Evolutionary conservation across 306 rosid genomes (phyloP).

Genomic region (Quercus dentata): DNA sequence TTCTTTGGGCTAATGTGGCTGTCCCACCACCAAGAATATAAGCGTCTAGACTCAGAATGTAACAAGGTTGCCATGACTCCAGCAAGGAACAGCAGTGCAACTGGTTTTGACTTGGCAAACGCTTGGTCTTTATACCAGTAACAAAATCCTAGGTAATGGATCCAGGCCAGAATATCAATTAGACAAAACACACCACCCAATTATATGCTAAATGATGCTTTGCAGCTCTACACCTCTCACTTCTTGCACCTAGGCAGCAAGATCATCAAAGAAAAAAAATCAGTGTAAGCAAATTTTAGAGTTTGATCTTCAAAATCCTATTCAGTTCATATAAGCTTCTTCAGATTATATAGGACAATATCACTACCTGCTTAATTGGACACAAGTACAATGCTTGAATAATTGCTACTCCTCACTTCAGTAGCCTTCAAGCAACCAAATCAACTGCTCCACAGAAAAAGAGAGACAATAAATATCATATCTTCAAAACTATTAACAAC

Average conservation of each 20-base stretch:
- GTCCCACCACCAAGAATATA: slow-evolving; percentile 99
- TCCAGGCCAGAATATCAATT: slow-evolving; percentile 68
- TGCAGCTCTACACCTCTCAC: slow-evolving; percentile 11
- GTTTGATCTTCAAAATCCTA: slow-evolving; percentile 6
- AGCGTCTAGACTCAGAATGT: slow-evolving; percentile 84
- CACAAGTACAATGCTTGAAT: slow-evolving; percentile 19
- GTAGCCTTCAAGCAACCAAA: slow-evolving; percentile 23
- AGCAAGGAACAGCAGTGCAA: slow-evolving; percentile 53
- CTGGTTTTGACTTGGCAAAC: slow-evolving; percentile 53
- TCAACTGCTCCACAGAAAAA: slow-evolving; percentile 24
- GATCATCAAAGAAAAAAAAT: neutral
- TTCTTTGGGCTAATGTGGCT: slow-evolving; percentile 94
- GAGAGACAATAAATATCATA: slow-evolving; percentile 4
- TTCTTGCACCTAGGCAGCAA: slow-evolving; percentile 30
- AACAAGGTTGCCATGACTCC: slow-evolving; percentile 74
- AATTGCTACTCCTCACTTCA: slow-evolving; percentile 13
- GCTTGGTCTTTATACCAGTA: slow-evolving; percentile 42
- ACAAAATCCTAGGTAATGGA: slow-evolving; percentile 26
- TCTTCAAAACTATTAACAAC: too few species aligned
- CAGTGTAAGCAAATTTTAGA: neutral
- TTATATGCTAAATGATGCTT: slow-evolving; percentile 19
- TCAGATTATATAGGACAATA: slow-evolving; percentile 12
- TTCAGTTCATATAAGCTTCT: slow-evolving; percentile 8
- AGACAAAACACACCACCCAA: slow-evolving; percentile 20
- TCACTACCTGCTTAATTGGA: slow-evolving; percentile 30